A percentile compares a stretch with the other conserved stretches of the same genome.
These are phyloP conservation scores for Akebia trifoliata DNA, from an alignment of 164 flowering plant species.

Conservation along the genomic window DNA sequence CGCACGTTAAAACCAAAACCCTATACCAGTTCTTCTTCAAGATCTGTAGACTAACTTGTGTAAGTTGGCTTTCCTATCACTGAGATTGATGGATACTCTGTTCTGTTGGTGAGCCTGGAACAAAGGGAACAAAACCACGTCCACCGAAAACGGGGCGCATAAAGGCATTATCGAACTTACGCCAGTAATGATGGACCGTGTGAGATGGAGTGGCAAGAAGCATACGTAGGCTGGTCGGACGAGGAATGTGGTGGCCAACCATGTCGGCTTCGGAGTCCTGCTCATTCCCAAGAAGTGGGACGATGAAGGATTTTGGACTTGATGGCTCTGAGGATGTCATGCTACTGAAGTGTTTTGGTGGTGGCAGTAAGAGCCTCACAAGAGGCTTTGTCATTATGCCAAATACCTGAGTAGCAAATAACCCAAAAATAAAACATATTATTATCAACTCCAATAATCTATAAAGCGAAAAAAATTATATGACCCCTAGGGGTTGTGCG, in stretches of 20 bases:
- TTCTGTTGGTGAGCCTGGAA: conserved; percentile 86
- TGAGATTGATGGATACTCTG: conserved; percentile 20
- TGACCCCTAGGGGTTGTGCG: too few species aligned
- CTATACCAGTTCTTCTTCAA: neutral
- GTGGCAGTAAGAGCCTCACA: conserved; percentile 59
- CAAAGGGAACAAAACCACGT: conserved; percentile 70
- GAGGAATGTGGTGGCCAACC: conserved; percentile 20
- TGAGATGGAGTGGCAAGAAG: conserved; percentile 52
- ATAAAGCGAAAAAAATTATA: neutral
- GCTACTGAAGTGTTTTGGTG: conserved; percentile 31
- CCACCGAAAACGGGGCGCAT: conserved; percentile 96
- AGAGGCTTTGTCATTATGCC: conserved; percentile 87
- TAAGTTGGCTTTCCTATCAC: conserved; percentile 9
- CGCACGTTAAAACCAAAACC: neutral
- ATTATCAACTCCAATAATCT: neutral
- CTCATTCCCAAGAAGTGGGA: conserved; percentile 60
- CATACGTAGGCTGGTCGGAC: conserved; percentile 64
- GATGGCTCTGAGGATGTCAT: conserved; percentile 50
- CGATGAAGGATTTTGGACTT: conserved; percentile 56
- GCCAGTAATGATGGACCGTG: conserved; percentile 84
- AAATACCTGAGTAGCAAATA: conserved; percentile 34
- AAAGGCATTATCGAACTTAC: conserved; percentile 74
- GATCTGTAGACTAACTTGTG: neutral
- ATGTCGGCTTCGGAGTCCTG: conserved; percentile 39
- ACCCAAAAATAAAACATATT: neutral